phyloP scores from a whole-genome alignment of 2,329 filamentous ascomycete species.

The Penicillium sp. region DNA sequence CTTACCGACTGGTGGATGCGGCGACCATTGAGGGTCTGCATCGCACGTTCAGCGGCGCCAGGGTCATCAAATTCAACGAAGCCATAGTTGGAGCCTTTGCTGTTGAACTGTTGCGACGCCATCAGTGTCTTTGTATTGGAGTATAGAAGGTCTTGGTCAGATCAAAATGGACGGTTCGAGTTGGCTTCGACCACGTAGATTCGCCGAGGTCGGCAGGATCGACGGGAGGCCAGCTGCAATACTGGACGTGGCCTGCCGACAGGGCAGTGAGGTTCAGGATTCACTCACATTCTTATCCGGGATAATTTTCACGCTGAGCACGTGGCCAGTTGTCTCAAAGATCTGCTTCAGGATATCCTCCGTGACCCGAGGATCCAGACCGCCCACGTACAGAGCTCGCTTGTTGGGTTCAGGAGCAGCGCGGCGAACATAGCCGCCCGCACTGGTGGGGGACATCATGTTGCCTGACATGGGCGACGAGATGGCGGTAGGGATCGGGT shows the following conservation, averaged over 20 bases:
- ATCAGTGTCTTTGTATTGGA: not conserved
- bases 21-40: conserved; percentile 93
- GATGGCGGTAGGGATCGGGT: conserved; percentile 88
- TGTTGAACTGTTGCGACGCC: conserved; percentile 48
- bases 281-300: conserved; percentile 94
- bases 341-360: conserved; percentile 96
- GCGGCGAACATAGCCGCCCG: conserved; percentile 74
- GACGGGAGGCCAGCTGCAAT: not conserved
- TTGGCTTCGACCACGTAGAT: not conserved
- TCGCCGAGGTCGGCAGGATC: not conserved
- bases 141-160: conserved; percentile 1
- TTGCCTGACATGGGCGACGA: conserved; percentile 74
- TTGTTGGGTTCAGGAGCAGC: conserved; percentile 98
- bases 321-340: conserved; percentile 97
- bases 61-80: conserved; percentile 99
- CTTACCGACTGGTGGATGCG: conserved; percentile 85
- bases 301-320: conserved; percentile 98
- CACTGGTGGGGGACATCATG: conserved; percentile 80
- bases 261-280: not conserved
- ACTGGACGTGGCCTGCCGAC: not conserved
- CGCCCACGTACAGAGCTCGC: conserved; percentile 91
- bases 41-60: conserved; percentile 89
- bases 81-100: conserved; percentile 97
- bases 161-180: not conserved
- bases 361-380: conserved; percentile 87